phyloP scores from a whole-genome alignment of 2,329 filamentous ascomycete genomes.

The Epichloe typhina region DNA sequence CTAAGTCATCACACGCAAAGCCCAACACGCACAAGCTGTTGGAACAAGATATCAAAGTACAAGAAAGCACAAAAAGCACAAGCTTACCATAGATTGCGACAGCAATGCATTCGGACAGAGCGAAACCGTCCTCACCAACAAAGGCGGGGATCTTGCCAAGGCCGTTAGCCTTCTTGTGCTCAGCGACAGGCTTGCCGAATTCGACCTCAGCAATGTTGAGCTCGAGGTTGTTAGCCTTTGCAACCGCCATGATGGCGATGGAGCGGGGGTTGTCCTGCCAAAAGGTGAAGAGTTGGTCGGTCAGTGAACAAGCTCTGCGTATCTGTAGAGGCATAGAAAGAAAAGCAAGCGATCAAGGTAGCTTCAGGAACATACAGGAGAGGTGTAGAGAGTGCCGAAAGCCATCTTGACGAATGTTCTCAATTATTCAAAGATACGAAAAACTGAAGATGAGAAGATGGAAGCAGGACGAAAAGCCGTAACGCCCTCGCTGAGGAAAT shows the following conservation, averaged over 20 bases:
- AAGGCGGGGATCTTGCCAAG: slow-evolving; percentile 91
- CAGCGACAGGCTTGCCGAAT: slow-evolving; percentile 49
- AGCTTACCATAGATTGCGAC: slow-evolving; percentile 92
- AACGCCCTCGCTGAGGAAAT: slow-evolving; percentile 15
- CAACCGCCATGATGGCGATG: slow-evolving; percentile 78
- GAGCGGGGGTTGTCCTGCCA: slow-evolving; percentile 74
- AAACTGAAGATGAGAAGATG: slow-evolving; percentile 8
- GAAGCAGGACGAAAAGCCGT: slow-evolving; percentile 3
- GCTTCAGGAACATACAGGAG: slow-evolving; percentile 43
- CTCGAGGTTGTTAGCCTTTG: slow-evolving; percentile 94
- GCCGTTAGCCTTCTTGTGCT: slow-evolving; percentile 76
- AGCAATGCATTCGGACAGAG: slow-evolving; percentile 79
- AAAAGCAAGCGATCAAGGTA: slow-evolving; percentile 1
- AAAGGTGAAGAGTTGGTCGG: slow-evolving; percentile 4
- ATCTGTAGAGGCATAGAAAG: slow-evolving; percentile 4
- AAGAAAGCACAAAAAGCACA: neutral
- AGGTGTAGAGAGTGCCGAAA: slow-evolving; percentile 96
- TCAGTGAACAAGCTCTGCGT: neutral
- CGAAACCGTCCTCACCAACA: slow-evolving; percentile 80
- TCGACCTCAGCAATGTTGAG: slow-evolving; percentile 69
- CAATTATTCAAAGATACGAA: slow-evolving; percentile 6
- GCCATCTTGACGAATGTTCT: slow-evolving; percentile 52
- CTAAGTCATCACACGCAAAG: slow-evolving; percentile 51
- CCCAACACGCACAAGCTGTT: neutral
- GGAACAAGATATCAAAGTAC: neutral